Base-by-base conservation (phyloP, 441 rosid species). In the Biscutella laevigata region DNA sequence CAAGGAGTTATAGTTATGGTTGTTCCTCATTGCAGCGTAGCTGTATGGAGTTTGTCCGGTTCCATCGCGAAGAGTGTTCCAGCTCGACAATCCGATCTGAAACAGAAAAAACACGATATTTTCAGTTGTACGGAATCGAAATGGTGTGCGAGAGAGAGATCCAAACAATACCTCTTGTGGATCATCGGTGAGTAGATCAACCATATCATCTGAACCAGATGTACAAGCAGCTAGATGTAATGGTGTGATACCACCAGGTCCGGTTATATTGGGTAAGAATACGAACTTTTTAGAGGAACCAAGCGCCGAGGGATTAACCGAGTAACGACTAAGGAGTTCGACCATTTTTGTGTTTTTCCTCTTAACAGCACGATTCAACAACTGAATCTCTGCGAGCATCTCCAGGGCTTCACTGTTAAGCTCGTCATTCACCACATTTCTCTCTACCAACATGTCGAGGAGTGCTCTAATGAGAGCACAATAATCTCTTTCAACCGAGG, bases 211-310 rank as follows among this genome's bases (percentile, higher is more conserved):
- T 32, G 84, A 81, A 57, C 70, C 77, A 1, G 84, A 73, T 16
- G 78, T 78, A 69, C 79, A 77, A 32, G 97, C 97, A 63, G 88
- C 92, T 72, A 85, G 71, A 73, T 88, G 97, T 28, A 88, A 67
- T 25, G 97, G 89, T 24, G 95, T 75, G 69, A 83, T 71, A 54
- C 88, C 92, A 35, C 88, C 92, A 11, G 95, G 79, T 20, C 95
- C 92, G 11, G 47, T 71, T 61, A 74, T 60, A 57, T 77, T 74
- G 24, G 97, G 90, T 32, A 75, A 68, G 74, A 85, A 88, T 13
- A 88, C 69, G 4, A 71, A 81, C 4, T 16, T 69, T 37, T 29
- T 73, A 0, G 73, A 59, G 63, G 70, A 49, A 50, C 33, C 59
- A 9, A 47, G 59, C 29, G 57, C 19, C 12, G 53, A 3, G 4